Conservation (phyloP, 1,284 basidiomycete genomes). For the Sphaerobolus stellatus region DNA sequence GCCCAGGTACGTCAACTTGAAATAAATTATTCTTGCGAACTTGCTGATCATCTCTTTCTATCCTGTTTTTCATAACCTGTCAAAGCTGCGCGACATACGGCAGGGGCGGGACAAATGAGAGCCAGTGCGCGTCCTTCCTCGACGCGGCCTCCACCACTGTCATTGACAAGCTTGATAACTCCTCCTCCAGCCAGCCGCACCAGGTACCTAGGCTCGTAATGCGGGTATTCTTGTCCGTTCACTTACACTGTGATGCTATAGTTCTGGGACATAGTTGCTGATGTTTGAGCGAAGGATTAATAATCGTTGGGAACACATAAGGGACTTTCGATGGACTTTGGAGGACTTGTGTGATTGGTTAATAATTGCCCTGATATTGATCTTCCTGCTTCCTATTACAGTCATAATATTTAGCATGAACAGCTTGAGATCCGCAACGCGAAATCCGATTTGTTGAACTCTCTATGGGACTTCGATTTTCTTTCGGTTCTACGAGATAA, state of each 20-base stretch:
- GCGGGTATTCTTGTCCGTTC: background rate
- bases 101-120: background rate
- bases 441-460: no score
- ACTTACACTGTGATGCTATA: background rate
- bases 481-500: no score
- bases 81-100: background rate
- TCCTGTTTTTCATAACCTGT: background rate
- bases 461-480: no score
- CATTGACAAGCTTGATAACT: constrained; percentile 4
- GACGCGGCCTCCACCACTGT: background rate
- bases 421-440: no score
- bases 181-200: background rate
- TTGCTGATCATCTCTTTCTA: background rate
- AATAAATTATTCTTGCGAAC: background rate
- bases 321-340: no score
- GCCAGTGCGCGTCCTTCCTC: background rate
- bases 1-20: background rate
- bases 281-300: no score
- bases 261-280: background rate
- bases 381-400: no score
- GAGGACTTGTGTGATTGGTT: no score
- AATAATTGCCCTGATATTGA: no score
- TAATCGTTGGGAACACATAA: no score
- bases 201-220: background rate
- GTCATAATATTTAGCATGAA: no score